A percentile compares a stretch with the other conserved stretches of the same genome.
phyloP scores from a whole-genome alignment of 2,329 filamentous ascomycete species.

The Xylaria digitata region DNA sequence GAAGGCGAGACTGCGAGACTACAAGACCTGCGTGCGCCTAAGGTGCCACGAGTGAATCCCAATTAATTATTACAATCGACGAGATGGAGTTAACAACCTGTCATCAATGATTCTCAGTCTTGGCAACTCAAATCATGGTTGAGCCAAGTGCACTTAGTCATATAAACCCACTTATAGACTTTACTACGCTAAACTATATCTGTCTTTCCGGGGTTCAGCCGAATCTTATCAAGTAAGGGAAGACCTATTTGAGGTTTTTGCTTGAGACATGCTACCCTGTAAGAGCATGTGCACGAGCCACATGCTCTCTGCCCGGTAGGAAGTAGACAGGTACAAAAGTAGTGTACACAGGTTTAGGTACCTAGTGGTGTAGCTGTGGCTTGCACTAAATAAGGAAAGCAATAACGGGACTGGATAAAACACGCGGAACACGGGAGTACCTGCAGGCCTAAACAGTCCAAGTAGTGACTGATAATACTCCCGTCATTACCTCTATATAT shows the following conservation, averaged over 20 bases:
- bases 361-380: constrained; percentile 7
- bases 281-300: constrained; percentile 17
- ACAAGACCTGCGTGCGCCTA: not conserved
- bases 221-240: not conserved
- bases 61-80: constrained; percentile 5
- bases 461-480: no score
- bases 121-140: constrained; percentile 24
- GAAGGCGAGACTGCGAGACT: not conserved
- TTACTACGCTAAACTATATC: no score
- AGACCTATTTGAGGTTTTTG: no score
- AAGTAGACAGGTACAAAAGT: no score
- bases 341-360: not conserved
- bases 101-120: constrained; percentile 44
- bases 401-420: not conserved
- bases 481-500: no score
- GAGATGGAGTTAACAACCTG: constrained; percentile 44
- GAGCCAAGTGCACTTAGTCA: not conserved
- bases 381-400: not conserved
- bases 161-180: not conserved
- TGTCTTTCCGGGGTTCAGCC: constrained; percentile 33
- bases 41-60: constrained; percentile 13
- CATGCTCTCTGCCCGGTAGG: not conserved
- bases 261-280: no score
- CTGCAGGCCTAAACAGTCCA: not conserved
- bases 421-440: constrained; percentile 19